Base-by-base conservation (phyloP, 305 asterid genomes). In the Solanum hybrid region DNA sequence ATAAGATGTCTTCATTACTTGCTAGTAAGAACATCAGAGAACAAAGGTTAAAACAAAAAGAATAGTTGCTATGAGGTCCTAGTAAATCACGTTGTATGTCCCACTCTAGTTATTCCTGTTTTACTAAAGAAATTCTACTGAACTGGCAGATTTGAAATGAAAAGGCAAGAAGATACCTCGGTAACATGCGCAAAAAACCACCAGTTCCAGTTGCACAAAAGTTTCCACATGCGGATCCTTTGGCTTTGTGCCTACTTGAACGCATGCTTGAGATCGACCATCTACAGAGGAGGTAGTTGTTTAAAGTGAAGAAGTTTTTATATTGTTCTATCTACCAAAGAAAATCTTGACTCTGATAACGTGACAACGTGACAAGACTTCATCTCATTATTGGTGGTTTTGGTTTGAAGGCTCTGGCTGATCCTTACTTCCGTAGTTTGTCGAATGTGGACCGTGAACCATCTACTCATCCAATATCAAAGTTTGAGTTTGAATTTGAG, bases 401-500 rank as follows among this genome's bases (percentile, higher is more conserved):
- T 87, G 81, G 89, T 89, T 92, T 89, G 91, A 31, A 95, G 98
- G 96, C 96, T 17, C 78, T 95, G 90, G 88, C 93, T 89, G 96
- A 95, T 90, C 96, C 98, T 36, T 95, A 95, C 92, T 95, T 95
- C 91, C 88, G 86, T n/a, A 95, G 95, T 88, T 89, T 95, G 92
- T 89, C 98, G 85, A 95, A 93, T 90, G 93, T 89, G 79, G 98
- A 95, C 5, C 95, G 95, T 22, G 96, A 94, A 90, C 98, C 97
- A 14, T 91, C 95, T 8, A 94, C 95, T 90, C 93, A 90, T 45
- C 96, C 98, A 71, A 95, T 95, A 93, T 94, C 98, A 35, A 95
- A 95, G 90, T 95, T 95, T 81, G 98, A 95, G 92, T 95, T 95
- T 88, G 98, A 95, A 90, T 95, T 95, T 88, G 98, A 95, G 91